A percentile compares a stretch with the other conserved stretches of the same genome.
These are phyloP conservation scores for Cladosporium halotolerans DNA, from an alignment of 2,329 filamentous ascomycete species.

Conservation along the genomic window DNA sequence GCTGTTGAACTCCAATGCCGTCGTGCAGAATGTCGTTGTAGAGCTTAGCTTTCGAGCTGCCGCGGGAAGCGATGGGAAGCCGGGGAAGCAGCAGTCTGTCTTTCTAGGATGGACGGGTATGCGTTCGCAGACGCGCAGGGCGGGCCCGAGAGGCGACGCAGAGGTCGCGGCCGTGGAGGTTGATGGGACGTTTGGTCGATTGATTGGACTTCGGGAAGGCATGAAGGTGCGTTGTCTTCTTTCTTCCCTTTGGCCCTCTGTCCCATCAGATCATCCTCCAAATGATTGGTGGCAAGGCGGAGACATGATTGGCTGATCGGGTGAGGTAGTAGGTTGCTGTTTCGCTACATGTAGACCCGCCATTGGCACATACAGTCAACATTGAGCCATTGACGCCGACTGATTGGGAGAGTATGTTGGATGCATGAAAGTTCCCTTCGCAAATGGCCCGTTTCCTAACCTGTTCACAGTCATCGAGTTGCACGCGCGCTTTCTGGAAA, in stretches of 20 bases:
- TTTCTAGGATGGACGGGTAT: slow-evolving; percentile 97
- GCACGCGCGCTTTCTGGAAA: slow-evolving; percentile 88
- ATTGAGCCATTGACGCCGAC: slow-evolving; percentile 93
- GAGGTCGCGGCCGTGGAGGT: slow-evolving; percentile 76
- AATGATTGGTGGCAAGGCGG: background rate
- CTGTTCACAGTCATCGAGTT: slow-evolving; percentile 68
- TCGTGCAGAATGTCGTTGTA: slow-evolving; percentile 92
- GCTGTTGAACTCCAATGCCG: slow-evolving; percentile 82
- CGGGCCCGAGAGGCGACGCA: slow-evolving; percentile 61
- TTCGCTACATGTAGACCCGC: slow-evolving; percentile 78
- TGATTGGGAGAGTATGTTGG: slow-evolving; percentile 76
- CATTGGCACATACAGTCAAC: slow-evolving; percentile 85
- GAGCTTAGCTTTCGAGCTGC: slow-evolving; percentile 72
- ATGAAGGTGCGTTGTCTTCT: slow-evolving; percentile 59
- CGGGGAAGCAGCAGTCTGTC: slow-evolving; percentile 56
- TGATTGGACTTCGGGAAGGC: slow-evolving; percentile 71
- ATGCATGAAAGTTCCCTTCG: slow-evolving; percentile 10
- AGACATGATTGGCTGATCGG: slow-evolving; percentile 15
- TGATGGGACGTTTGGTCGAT: slow-evolving; percentile 73
- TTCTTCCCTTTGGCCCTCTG: background rate
- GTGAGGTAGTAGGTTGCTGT: slow-evolving; percentile 47
- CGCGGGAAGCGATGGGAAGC: slow-evolving; percentile 25
- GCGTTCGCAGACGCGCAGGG: slow-evolving; percentile 70
- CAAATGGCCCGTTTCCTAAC: background rate
- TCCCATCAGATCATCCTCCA: background rate